Conservation (phyloP, 139 green algal species). For the Limnomonas spitsbergensis region DNA sequence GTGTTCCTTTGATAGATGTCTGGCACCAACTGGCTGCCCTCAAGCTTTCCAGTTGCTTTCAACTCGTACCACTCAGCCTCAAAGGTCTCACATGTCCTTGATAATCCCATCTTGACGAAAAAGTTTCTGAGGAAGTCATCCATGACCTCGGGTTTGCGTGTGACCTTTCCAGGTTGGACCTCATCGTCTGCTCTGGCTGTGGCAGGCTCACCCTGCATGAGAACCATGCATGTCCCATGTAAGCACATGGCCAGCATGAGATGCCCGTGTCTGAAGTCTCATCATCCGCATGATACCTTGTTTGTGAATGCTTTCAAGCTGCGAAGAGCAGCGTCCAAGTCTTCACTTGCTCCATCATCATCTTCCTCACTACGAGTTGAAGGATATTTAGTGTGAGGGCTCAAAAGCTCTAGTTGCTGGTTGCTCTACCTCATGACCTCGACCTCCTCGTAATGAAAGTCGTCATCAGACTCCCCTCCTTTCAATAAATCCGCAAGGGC, state of each 20-base stretch:
- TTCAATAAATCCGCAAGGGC: not conserved
- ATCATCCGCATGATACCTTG: too few relatives aligned
- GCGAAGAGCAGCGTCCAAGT: constrained; percentile 68
- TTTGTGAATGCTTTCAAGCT: constrained; percentile 58
- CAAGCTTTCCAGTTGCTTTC: constrained; percentile 56
- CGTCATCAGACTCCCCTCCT: constrained; percentile 67
- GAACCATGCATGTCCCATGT: constrained; percentile 4
- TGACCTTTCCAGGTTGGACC: constrained; percentile 24
- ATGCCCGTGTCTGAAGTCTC: not conserved
- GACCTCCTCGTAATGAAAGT: constrained; percentile 79
- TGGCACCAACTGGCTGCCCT: constrained; percentile 50
- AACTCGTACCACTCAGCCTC: constrained; percentile 88
- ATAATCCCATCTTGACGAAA: constrained; percentile 71
- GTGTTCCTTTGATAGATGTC: constrained; percentile 70
- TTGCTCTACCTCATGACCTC: constrained; percentile 57
- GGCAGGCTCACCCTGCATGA: not conserved
- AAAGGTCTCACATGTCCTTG: constrained; percentile 69
- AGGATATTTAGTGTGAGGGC: not conserved
- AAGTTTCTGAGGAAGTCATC: constrained; percentile 90
- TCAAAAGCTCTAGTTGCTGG: not conserved
- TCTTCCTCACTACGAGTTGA: constrained; percentile 42
- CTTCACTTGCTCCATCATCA: constrained; percentile 67
- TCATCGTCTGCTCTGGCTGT: not conserved
- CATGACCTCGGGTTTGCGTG: constrained; percentile 66
- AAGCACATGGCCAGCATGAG: not conserved